Evolutionary conservation across 2,329 filamentous ascomycete species (phyloP).

Genomic region (Diaporthe citrichinensis): DNA sequence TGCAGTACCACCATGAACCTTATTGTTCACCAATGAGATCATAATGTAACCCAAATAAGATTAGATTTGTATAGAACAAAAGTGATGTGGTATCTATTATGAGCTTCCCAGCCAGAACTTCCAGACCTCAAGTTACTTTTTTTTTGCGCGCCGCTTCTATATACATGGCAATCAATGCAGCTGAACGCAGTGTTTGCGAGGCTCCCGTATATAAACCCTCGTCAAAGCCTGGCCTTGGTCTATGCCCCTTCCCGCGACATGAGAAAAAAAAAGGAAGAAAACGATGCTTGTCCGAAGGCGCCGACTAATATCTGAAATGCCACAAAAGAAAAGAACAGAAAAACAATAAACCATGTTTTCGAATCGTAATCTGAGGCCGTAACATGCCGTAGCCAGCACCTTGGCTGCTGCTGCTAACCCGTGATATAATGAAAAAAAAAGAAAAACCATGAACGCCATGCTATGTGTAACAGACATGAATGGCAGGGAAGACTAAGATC

Average conservation of each 20-base stretch:
- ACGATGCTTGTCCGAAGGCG: background rate
- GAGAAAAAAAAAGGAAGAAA: background rate
- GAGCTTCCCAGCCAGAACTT: background rate
- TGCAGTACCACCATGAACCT: background rate
- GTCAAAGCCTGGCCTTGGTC: background rate
- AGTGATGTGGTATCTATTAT: slow-evolving; percentile 6
- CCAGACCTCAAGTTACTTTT: background rate
- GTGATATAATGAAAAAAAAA: background rate
- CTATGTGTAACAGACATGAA: slow-evolving; percentile 14
- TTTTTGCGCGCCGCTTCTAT: background rate
- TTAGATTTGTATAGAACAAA: background rate
- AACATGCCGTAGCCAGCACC: background rate
- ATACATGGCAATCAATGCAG: background rate
- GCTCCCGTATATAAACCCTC: slow-evolving; percentile 13
- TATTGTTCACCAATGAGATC: background rate
- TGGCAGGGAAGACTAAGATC: background rate
- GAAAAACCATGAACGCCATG: slow-evolving; percentile 37
- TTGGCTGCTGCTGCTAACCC: background rate
- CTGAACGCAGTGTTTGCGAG: background rate
- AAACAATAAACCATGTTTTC: background rate
- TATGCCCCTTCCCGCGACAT: background rate
- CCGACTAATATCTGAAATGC: background rate
- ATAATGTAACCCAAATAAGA: background rate
- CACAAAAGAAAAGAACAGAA: too few relatives aligned
- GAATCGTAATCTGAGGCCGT: background rate